phyloP scores from a whole-genome alignment of 371 early-diverging fungal species.

The Mortierella sp. region DNA sequence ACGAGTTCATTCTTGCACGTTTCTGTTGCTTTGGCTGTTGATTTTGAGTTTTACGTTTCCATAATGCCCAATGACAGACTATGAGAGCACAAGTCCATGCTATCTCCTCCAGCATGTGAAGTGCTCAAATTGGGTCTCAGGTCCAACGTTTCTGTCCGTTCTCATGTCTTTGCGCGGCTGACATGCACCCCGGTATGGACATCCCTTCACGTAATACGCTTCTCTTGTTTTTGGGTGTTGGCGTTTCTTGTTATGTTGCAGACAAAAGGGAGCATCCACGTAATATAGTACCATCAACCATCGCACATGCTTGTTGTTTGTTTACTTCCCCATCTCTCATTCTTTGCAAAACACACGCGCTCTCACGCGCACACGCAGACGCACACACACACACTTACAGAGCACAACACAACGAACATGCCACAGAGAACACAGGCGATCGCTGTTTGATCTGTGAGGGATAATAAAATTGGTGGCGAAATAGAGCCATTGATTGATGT shows the following conservation, averaged over 20 bases:
- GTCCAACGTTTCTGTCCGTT: background rate
- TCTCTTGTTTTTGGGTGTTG: background rate
- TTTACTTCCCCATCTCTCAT: background rate
- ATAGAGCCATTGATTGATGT: background rate
- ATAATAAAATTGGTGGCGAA: conserved; percentile 4
- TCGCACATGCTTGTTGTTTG: background rate
- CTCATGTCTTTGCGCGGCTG: background rate
- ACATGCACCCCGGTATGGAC: background rate
- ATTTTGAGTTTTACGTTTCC: conserved; percentile 6
- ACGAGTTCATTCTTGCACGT: background rate
- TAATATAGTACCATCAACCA: background rate
- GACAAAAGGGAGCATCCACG: background rate
- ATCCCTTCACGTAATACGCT: background rate
- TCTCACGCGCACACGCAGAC: background rate
- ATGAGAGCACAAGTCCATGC: conserved; percentile 1
- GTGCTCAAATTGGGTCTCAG: conserved; percentile 2
- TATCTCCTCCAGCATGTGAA: conserved; percentile 7
- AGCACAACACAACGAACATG: background rate
- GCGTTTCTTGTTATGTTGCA: background rate
- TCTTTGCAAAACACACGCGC: background rate
- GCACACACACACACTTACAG: background rate
- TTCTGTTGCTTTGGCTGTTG: conserved; percentile 3
- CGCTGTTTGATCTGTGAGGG: background rate
- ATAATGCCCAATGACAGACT: background rate
- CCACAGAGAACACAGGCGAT: background rate